Conservation (phyloP, 176 grass and related monocot genomes). For the Hsuehochloa calcarea region DNA sequence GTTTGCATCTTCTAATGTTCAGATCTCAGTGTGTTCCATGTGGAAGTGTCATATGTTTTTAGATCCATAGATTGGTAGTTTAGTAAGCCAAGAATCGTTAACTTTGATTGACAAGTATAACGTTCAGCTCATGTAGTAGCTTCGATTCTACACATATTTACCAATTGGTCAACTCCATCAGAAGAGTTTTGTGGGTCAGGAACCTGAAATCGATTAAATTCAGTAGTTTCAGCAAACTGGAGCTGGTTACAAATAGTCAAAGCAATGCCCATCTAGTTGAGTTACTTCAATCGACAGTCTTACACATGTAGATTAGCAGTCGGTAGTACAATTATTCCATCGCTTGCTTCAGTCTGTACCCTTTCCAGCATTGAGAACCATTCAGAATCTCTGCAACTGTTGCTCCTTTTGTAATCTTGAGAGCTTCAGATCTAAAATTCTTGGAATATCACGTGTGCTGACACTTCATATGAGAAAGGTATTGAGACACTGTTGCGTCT, state of each 20-base stretch:
- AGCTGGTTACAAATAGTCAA: neutral
- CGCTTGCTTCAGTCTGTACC: neutral
- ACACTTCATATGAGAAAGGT: neutral
- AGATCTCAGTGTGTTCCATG: neutral
- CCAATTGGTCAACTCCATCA: neutral
- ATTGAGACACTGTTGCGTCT: neutral
- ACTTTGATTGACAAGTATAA: neutral
- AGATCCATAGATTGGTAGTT: neutral
- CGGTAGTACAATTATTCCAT: neutral
- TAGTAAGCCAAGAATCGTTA: neutral
- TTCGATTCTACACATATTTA: neutral
- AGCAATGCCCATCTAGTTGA: neutral
- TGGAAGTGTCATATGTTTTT: neutral
- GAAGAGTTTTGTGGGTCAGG: neutral
- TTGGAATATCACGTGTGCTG: neutral
- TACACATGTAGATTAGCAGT: neutral
- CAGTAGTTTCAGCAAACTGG: neutral
- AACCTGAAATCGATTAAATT: neutral
- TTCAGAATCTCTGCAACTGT: slow-evolving; percentile 31
- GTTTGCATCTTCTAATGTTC: neutral
- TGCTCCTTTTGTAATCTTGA: neutral
- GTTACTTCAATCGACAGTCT: neutral
- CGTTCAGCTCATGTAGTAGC: neutral
- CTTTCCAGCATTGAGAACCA: neutral
- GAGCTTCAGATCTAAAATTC: slow-evolving; percentile 19